Base-by-base conservation (phyloP, 2,329 filamentous ascomycete genomes). In the Rutstroemia sp. region DNA sequence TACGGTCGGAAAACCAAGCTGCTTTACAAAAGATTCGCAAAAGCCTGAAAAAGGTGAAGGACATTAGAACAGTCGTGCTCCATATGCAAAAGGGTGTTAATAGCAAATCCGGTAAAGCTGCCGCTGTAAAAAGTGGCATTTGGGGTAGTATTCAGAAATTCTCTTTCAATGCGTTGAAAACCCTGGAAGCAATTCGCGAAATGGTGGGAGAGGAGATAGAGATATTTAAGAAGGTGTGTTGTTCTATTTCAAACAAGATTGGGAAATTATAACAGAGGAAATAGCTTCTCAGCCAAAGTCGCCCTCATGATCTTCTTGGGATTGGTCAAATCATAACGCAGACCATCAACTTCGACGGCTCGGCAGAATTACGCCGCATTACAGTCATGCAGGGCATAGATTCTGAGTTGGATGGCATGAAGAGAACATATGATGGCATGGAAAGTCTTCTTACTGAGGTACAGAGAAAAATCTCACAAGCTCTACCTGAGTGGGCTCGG, bases 11-110 rank as follows among this genome's bases (percentile, higher is more conserved):
- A 3, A 95, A 96, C 66, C 69, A 75, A 3, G 74, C 79, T 2
- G 67, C 73, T 0, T 65, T 89, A 6, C 72, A 77, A 0, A 75
- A 75, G 6, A 75, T 94, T 2, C 74, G 76, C 0, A 80, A 80
- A 48, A 79, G 78, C 37, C 71, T 97, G 46, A 83, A 80, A 52
- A 85, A 80, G 59, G 79, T 96, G 54, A 88, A 87, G 62, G 92
- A 96, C 65, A 83, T 96, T 68, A 82, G 82, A 21, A 78, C 79
- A 2, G 75, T 83, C 0, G 77, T 95, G 54, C 75, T 80, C 19
- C 85, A 87, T 64, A 74, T 99, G 9, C 85, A 81, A 56, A 95
- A 89, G 70, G 94, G 94, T 0, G 79, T 88, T n/a, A 85, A 83
- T 65, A 74, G 77, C 4, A 74, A 74, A 4, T 65, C 67, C 34